Conservation (phyloP, 495 filamentous ascomycete species). For the Aspergillus cristatus region DNA sequence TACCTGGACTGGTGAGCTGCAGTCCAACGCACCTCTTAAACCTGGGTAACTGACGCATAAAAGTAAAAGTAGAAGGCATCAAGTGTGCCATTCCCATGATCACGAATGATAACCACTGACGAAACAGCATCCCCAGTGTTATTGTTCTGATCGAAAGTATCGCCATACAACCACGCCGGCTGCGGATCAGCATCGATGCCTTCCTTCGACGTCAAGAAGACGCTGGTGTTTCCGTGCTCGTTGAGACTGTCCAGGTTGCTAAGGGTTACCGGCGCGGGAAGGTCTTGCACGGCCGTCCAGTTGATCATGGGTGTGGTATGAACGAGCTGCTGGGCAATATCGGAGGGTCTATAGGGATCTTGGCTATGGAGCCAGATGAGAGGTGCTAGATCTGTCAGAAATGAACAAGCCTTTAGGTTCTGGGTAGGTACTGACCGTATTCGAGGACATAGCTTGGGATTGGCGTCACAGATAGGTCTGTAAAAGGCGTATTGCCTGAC, state of each 20-base stretch:
- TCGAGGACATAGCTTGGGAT: conserved; percentile 16
- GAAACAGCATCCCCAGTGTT: conserved; percentile 37
- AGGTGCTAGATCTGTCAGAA: conserved; percentile 29
- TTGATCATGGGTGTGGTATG: conserved; percentile 48
- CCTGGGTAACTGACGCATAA: conserved; percentile 38
- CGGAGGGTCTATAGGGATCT: conserved; percentile 51
- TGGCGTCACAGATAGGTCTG: conserved; percentile 1
- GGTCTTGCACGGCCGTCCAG: conserved; percentile 33
- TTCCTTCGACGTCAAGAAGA: conserved; percentile 52
- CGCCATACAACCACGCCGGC: conserved; percentile 45
- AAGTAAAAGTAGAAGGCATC: conserved; percentile 68
- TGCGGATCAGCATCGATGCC: conserved; percentile 41
- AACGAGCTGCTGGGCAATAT: conserved; percentile 45
- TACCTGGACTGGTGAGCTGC: conserved; percentile 22
- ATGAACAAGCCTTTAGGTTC: background rate
- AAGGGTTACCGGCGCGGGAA: conserved; percentile 39
- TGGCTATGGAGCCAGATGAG: conserved; percentile 47
- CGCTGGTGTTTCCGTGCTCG: conserved; percentile 32
- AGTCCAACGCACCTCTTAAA: background rate
- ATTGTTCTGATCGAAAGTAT: conserved; percentile 37
- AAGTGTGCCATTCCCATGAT: conserved; percentile 43
- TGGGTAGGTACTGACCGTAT: conserved; percentile 9
- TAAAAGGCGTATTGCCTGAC: too few relatives aligned
- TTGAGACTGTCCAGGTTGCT: conserved; percentile 49
- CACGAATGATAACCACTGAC: conserved; percentile 45